Evolutionary conservation across 2,329 filamentous ascomycete genomes (phyloP).

Genomic region (Diaporthe destruens): DNA sequence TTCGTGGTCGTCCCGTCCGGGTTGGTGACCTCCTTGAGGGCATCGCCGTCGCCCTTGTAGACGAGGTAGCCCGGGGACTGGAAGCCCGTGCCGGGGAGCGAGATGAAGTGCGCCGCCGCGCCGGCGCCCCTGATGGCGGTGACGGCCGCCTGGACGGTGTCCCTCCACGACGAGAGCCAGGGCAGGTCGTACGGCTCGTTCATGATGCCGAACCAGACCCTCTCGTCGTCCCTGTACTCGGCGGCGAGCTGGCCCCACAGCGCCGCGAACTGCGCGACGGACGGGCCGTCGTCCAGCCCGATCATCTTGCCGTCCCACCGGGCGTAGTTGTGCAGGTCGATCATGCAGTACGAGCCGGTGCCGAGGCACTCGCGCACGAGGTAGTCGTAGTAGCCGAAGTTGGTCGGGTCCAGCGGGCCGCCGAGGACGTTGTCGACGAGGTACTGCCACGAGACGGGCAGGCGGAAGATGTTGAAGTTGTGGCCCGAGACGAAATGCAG

Average conservation of each 20-base stretch:
- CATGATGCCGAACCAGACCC: slow-evolving; percentile 73
- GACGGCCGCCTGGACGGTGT: slow-evolving; percentile 70
- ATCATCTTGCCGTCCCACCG: slow-evolving; percentile 64
- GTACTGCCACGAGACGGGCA: slow-evolving; percentile 68
- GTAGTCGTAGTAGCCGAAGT: slow-evolving; percentile 59
- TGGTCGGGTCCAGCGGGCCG: slow-evolving; percentile 56
- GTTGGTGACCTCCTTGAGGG: slow-evolving; percentile 66
- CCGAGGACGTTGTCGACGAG: slow-evolving; percentile 59
- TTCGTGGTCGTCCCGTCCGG: slow-evolving; percentile 67
- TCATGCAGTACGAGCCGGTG: slow-evolving; percentile 62
- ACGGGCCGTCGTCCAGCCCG: slow-evolving; percentile 69
- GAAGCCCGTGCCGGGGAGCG: slow-evolving; percentile 71
- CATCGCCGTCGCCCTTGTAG: slow-evolving; percentile 60
- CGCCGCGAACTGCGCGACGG: slow-evolving; percentile 68
- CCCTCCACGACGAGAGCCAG: slow-evolving; percentile 68
- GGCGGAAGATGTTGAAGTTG: slow-evolving; percentile 67
- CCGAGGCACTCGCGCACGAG: slow-evolving; percentile 62
- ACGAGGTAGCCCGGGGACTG: slow-evolving; percentile 57
- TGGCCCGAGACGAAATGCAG: slow-evolving; percentile 66
- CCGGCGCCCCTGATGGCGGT: slow-evolving; percentile 73
- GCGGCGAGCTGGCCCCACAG: slow-evolving; percentile 69
- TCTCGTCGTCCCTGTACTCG: slow-evolving; percentile 65
- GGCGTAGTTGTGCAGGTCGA: slow-evolving; percentile 52
- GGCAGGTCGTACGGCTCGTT: slow-evolving; percentile 72
- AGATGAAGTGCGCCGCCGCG: slow-evolving; percentile 70